A percentile compares a stretch with the other conserved stretches of the same genome.
Evolutionary conservation across 768 basidiomycete genomes (phyloP).

Genomic region (Rhodotorula sphaerocarpa): DNA sequence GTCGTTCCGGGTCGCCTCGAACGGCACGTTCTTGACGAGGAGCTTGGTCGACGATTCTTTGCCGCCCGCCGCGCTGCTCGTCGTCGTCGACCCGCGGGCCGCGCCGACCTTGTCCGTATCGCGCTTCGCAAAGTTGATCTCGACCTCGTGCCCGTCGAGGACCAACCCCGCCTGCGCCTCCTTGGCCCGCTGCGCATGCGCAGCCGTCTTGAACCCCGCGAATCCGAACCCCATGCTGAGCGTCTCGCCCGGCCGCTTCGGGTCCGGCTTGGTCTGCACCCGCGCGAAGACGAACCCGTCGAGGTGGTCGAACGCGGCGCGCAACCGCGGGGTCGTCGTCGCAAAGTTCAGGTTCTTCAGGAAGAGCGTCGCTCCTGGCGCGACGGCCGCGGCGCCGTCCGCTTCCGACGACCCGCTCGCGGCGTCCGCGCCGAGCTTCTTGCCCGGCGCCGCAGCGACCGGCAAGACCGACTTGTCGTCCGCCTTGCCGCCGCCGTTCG

Average conservation of each 20-base stretch:
- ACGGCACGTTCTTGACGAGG: slow-evolving; percentile 96
- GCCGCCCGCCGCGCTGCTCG: slow-evolving; percentile 44
- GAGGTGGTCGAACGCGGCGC: slow-evolving; percentile 61
- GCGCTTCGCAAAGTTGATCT: slow-evolving; percentile 77
- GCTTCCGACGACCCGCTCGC: slow-evolving; percentile 10
- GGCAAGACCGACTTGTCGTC: neutral
- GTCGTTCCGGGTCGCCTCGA: slow-evolving; percentile 91
- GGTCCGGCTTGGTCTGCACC: slow-evolving; percentile 82
- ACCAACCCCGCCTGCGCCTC: slow-evolving; percentile 70
- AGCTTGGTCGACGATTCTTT: slow-evolving; percentile 77
- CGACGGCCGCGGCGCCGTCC: slow-evolving; percentile 37
- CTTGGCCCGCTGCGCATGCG: slow-evolving; percentile 64
- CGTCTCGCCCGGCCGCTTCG: slow-evolving; percentile 58
- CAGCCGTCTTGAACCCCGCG: slow-evolving; percentile 71
- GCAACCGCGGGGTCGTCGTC: slow-evolving; percentile 69
- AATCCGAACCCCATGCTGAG: slow-evolving; percentile 97
- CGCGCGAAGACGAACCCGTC: slow-evolving; percentile 74
- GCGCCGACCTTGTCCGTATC: slow-evolving; percentile 50
- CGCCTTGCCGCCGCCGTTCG: neutral
- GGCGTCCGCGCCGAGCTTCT: neutral
- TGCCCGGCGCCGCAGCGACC: neutral
- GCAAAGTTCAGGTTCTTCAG: slow-evolving; percentile 91
- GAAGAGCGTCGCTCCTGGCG: slow-evolving; percentile 73
- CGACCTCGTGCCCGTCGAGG: slow-evolving; percentile 75
- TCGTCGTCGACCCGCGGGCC: slow-evolving; percentile 21